Percentiles rank a stretch among this genome's conserved stretches.
phyloP scores from a whole-genome alignment of 257 asterid genomes.

The Ilex aquifolium region DNA sequence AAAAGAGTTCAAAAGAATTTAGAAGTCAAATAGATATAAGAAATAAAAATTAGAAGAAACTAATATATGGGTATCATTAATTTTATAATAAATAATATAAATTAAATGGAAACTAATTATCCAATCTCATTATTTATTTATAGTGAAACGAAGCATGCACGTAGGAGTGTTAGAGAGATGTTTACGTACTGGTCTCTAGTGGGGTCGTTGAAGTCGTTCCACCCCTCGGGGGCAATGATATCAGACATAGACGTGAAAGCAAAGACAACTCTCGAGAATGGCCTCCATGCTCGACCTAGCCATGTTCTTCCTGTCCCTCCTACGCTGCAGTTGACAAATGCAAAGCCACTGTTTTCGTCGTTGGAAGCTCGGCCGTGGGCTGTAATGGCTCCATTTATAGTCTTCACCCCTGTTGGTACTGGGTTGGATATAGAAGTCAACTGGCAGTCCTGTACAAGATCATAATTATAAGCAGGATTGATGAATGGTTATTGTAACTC shows the following conservation, averaged over 20 bases:
- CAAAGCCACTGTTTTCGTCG: slow-evolving; percentile 84
- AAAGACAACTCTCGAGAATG: slow-evolving; percentile 76
- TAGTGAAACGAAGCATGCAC: too few relatives aligned
- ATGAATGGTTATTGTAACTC: neutral
- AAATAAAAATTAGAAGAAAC: too few relatives aligned
- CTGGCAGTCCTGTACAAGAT: slow-evolving; percentile 40
- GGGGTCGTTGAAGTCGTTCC: slow-evolving; percentile 94
- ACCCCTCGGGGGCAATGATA: slow-evolving; percentile 77
- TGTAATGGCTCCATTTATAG: slow-evolving; percentile 71
- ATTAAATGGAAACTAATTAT: too few relatives aligned
- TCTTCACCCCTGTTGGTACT: slow-evolving; percentile 39
- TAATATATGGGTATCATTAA: too few relatives aligned
- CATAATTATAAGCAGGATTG: neutral
- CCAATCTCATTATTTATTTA: too few relatives aligned
- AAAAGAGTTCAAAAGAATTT: too few relatives aligned
- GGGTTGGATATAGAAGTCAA: slow-evolving; percentile 77
- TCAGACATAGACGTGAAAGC: slow-evolving; percentile 64
- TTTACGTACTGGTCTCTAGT: slow-evolving; percentile 55
- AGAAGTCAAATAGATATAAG: too few relatives aligned
- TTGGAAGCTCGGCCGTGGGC: slow-evolving; percentile 80
- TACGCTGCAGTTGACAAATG: slow-evolving; percentile 60
- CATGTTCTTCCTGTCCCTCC: slow-evolving; percentile 90
- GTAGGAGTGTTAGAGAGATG: too few relatives aligned
- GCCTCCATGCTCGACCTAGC: slow-evolving; percentile 96
- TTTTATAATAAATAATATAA: too few relatives aligned